Evolutionary conservation across 2,329 filamentous ascomycete species (phyloP).

Genomic region (Onygenales sp.): DNA sequence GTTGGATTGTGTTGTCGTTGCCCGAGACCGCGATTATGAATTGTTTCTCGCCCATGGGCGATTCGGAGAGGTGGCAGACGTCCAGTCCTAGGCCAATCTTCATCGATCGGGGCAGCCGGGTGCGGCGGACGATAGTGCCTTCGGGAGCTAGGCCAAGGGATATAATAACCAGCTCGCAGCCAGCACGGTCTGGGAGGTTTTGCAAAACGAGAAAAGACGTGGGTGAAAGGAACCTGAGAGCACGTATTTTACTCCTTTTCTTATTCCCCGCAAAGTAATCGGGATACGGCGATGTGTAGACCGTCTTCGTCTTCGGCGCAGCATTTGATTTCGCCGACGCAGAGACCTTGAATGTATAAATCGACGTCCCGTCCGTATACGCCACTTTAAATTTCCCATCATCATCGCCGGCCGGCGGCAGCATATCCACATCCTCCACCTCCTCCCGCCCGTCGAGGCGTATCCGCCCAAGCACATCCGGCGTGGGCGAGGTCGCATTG

Average conservation of each 20-base stretch:
- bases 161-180: constrained; percentile 47
- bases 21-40: constrained; percentile 72
- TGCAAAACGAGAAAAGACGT: constrained; percentile 45
- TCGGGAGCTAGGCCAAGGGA: constrained; percentile 19
- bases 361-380: constrained; percentile 67
- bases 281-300: constrained; percentile 33
- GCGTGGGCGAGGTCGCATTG: constrained; percentile 48
- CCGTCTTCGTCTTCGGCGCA: constrained; percentile 21
- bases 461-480: constrained; percentile 47
- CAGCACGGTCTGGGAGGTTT: constrained; percentile 45
- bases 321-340: constrained; percentile 36
- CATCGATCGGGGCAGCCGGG: constrained; percentile 56
- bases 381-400: constrained; percentile 55
- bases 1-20: constrained; percentile 66
- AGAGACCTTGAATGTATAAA: constrained; percentile 57
- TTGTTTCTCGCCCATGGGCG: constrained; percentile 57
- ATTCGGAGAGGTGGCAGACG: constrained; percentile 56
- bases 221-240: constrained; percentile 47
- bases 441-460: constrained; percentile 42
- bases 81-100: constrained; percentile 71
- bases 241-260: constrained; percentile 43
- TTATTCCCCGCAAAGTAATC: constrained; percentile 24
- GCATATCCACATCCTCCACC: constrained; percentile 38
- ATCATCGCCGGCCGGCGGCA: constrained; percentile 16
- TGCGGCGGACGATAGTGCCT: constrained; percentile 40